Evolutionary conservation across 352 stramenopile genomes (phyloP), one percentile per base, ranked within the genome.

Genomic region (Plasmopara muralis): DNA sequence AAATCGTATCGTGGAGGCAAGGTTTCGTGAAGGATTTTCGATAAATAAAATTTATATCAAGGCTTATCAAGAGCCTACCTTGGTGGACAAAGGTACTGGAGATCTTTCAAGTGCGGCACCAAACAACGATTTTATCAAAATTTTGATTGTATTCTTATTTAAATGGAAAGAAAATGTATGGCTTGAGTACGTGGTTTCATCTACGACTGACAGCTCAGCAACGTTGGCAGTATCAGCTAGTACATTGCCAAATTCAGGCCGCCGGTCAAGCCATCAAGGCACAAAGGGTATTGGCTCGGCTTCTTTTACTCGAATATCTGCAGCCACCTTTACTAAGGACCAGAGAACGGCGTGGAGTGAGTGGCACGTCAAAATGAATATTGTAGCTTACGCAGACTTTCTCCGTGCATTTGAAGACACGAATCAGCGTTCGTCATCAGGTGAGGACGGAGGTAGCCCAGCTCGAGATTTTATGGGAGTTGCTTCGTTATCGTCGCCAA

Each of bases 141-240:
- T 92, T 34, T 53, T 88, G 25, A 62, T 93, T 44, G 79, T 92
- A 6, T 95, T 91, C 39, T 62, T 93, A 35, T 52, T 95, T 15
- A 69, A 95, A 49, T 95, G 85, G 85, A 93, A 92, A 50, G 77
- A 90, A 38, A 87, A 93, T 50, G 78, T 95, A 37, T 95, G 85
- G 83, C 61, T 95, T 18, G 83, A 95, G 63, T 95, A 95, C 44
- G 81, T 92, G 14, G 71, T 93, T 4, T 77, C 80, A 4, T 77
- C 76, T 14, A 88, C 81, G 1, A 87, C 69, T 10, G 74, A 87
- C 2, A 62, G 59, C n/a, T 43, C 56, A 37, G 40, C 56, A 13
- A 35, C 46, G 18, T 7, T 59, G 12, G 9, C 46, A 33, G 39
- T 43, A 16, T 43, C 52, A 18, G 35, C 31, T 16, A 58, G 6